Conservation (phyloP, 495 filamentous ascomycete genomes). For the Parmelia sp. region DNA sequence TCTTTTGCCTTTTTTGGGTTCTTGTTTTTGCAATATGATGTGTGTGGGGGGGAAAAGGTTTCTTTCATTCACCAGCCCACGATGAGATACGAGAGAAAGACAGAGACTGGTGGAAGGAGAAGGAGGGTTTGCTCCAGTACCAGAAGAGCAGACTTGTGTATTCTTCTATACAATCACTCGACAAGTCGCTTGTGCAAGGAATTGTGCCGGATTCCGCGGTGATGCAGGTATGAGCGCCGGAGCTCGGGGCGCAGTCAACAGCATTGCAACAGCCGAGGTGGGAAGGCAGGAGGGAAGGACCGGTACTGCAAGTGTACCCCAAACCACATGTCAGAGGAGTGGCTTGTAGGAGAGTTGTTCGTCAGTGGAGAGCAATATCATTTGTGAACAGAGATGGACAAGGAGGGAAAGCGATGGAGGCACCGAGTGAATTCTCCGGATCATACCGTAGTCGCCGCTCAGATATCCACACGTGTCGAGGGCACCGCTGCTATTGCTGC, state of each 20-base stretch:
- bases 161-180: constrained; percentile 10
- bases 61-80: constrained; percentile 4
- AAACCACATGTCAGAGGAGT: constrained; percentile 12
- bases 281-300: constrained; percentile 12
- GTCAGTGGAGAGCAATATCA: constrained; percentile 9
- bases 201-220: constrained; percentile 12
- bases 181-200: constrained; percentile 12
- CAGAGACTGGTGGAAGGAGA: constrained; percentile 8
- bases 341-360: constrained; percentile 9
- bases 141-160: constrained; percentile 14
- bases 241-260: constrained; percentile 15
- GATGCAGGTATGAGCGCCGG: constrained; percentile 14
- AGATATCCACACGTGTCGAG: constrained; percentile 12
- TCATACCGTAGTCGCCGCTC: constrained; percentile 13
- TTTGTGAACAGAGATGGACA: too few species aligned
- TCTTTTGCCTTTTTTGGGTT: neutral
- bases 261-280: constrained; percentile 13
- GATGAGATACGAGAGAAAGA: constrained; percentile 4
- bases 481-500: constrained; percentile 6
- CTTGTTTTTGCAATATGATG: constrained; percentile 10
- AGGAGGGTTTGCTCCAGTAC: constrained; percentile 8
- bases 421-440: neutral
- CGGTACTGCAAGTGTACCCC: constrained; percentile 12
- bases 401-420: too few species aligned
- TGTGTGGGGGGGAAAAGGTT: neutral